Percentiles rank a stretch among this genome's conserved stretches.
Evolutionary conservation across 768 basidiomycete genomes (phyloP).

Genomic region (Rickenella mellea): DNA sequence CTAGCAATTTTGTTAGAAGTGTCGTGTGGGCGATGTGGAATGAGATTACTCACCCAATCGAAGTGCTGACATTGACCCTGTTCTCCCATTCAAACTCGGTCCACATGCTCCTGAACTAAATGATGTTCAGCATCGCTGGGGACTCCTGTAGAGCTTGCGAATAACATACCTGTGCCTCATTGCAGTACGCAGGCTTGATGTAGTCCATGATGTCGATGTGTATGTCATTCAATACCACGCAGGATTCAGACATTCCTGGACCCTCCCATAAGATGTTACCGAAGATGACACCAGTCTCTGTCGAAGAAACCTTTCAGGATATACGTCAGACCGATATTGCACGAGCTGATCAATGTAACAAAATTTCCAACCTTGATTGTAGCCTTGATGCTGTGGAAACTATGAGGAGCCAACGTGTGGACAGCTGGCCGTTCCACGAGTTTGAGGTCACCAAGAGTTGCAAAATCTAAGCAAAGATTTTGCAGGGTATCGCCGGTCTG

Average conservation of each 20-base stretch:
- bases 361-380: slow-evolving; percentile 69
- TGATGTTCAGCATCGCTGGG: neutral
- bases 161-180: slow-evolving; percentile 72
- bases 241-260: slow-evolving; percentile 76
- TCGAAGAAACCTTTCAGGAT: slow-evolving; percentile 62
- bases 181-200: slow-evolving; percentile 94
- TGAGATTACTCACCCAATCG: slow-evolving; percentile 56
- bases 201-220: slow-evolving; percentile 99
- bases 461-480: slow-evolving; percentile 94
- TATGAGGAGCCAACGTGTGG: slow-evolving; percentile 89
- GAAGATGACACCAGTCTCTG: slow-evolving; percentile 97
- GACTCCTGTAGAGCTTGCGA: neutral
- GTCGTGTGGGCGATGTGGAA: neutral
- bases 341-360: neutral
- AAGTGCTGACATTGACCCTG: slow-evolving; percentile 85
- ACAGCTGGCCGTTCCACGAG: slow-evolving; percentile 93
- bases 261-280: slow-evolving; percentile 97
- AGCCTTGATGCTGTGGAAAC: slow-evolving; percentile 97
- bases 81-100: slow-evolving; percentile 99
- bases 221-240: slow-evolving; percentile 92
- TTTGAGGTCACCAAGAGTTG: slow-evolving; percentile 93
- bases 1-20: slow-evolving; percentile 24
- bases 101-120: slow-evolving; percentile 95
- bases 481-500: slow-evolving; percentile 91
- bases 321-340: neutral